Evolutionary conservation across 345 rosid species (phyloP).

Genomic region (Murraya koenigii): DNA sequence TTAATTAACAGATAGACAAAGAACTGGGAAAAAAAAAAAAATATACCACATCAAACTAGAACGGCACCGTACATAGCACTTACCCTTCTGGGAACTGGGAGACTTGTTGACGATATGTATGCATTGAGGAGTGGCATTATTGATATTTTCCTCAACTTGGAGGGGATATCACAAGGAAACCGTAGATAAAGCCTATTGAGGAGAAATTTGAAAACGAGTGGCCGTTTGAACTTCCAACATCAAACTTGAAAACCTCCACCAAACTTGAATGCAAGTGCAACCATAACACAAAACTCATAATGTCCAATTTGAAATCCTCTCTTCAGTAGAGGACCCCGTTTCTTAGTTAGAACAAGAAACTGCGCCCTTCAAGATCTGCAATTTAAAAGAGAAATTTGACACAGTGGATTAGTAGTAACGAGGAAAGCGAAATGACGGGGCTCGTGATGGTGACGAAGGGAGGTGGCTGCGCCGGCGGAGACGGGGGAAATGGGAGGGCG

Average conservation of each 20-base stretch:
- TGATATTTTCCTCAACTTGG: slow-evolving; percentile 5
- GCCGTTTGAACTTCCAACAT: slow-evolving; percentile 58
- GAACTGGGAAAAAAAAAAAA: background rate
- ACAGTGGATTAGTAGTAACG: background rate
- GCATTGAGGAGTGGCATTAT: slow-evolving; percentile 17
- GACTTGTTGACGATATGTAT: too few species aligned
- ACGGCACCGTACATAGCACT: too few species aligned
- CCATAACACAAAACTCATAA: background rate
- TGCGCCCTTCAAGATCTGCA: background rate
- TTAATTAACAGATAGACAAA: background rate
- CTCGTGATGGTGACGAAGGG: slow-evolving; percentile 79
- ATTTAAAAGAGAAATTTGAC: slow-evolving; percentile 7
- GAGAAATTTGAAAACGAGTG: slow-evolving; percentile 63
- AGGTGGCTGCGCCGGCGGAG: slow-evolving; percentile 63
- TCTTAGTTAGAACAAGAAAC: background rate
- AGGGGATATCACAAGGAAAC: background rate
- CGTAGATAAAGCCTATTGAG: slow-evolving; percentile 16
- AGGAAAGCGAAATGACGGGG: slow-evolving; percentile 57
- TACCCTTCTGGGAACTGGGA: too few species aligned
- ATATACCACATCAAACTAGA: background rate
- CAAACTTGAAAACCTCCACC: slow-evolving; percentile 20
- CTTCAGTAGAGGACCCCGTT: background rate
- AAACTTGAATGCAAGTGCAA: slow-evolving; percentile 38
- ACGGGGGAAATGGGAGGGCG: slow-evolving; percentile 30
- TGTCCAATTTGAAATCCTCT: background rate